A percentile compares a stretch with the other conserved stretches of the same genome.
phyloP scores from a whole-genome alignment of 345 rosid genomes.

The Corchorus olitorius region DNA sequence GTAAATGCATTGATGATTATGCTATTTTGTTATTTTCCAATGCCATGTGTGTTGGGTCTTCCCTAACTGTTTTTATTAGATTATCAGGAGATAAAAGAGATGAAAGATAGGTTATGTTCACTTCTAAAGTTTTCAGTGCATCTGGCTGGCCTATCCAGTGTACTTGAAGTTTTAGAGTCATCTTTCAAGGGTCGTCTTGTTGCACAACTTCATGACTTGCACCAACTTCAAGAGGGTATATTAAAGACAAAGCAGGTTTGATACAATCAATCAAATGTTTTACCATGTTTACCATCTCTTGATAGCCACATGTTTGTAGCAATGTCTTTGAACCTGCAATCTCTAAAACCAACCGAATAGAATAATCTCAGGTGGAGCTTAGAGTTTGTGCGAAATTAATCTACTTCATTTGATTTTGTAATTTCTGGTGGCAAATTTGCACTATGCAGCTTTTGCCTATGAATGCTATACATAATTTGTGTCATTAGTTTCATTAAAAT shows the following conservation, averaged over 20 bases:
- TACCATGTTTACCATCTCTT: background rate
- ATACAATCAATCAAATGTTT: background rate
- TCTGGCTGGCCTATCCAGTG: slow-evolving; percentile 67
- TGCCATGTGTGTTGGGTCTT: slow-evolving; percentile 10
- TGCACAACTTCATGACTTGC: slow-evolving; percentile 75
- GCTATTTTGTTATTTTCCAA: background rate
- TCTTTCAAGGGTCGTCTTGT: slow-evolving; percentile 79
- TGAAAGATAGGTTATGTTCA: slow-evolving; percentile 50
- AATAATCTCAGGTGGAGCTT: background rate
- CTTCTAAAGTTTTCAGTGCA: slow-evolving; percentile 60
- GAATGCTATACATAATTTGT: background rate
- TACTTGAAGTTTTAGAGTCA: slow-evolving; percentile 82
- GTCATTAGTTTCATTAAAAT: background rate
- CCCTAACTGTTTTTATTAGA: slow-evolving; percentile 62
- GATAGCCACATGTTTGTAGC: background rate
- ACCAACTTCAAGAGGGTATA: slow-evolving; percentile 72
- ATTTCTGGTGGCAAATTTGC: background rate
- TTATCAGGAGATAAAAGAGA: slow-evolving; percentile 58
- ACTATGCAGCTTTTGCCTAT: background rate
- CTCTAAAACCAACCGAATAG: background rate
- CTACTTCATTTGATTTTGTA: background rate
- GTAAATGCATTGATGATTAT: slow-evolving; percentile 23
- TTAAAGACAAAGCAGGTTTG: slow-evolving; percentile 89
- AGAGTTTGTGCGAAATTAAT: background rate
- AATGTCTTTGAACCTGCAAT: background rate